phyloP scores from a whole-genome alignment of 2,329 filamentous ascomycete species.

The Fusarium protoensiforme region DNA sequence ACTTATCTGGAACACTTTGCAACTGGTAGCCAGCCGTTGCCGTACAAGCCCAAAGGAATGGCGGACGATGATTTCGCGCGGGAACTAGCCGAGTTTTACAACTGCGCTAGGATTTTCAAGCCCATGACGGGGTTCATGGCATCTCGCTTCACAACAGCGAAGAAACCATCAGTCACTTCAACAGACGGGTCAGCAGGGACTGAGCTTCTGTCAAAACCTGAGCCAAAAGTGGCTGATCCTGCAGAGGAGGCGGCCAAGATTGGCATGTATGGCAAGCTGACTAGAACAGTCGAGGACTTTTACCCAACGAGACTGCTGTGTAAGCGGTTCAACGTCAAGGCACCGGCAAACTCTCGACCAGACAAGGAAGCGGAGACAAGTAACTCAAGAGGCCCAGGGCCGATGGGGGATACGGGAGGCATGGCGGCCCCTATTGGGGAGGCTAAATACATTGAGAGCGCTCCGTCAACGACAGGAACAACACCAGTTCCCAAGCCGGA shows the following conservation, averaged over 20 bases:
- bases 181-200: slow-evolving; percentile 16
- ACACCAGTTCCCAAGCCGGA: slow-evolving; percentile 16
- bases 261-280: slow-evolving; percentile 94
- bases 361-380: slow-evolving; percentile 53
- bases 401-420: slow-evolving; percentile 24
- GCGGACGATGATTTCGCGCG: slow-evolving; percentile 79
- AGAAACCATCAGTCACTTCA: slow-evolving; percentile 53
- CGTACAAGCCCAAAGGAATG: slow-evolving; percentile 55
- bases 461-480: not conserved
- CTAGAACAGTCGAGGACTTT: slow-evolving; percentile 77
- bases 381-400: slow-evolving; percentile 21
- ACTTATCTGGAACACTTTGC: slow-evolving; percentile 83
- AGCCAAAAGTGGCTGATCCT: slow-evolving; percentile 66
- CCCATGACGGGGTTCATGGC: slow-evolving; percentile 95
- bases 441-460: slow-evolving; percentile 27
- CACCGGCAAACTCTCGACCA: slow-evolving; percentile 74
- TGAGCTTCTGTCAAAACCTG: slow-evolving; percentile 46
- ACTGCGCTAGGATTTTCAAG: slow-evolving; percentile 79
- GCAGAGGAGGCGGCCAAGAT: slow-evolving; percentile 87
- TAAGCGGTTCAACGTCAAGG: slow-evolving; percentile 91
- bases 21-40: slow-evolving; percentile 57
- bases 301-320: slow-evolving; percentile 87
- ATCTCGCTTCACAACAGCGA: slow-evolving; percentile 85
- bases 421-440: slow-evolving; percentile 10
- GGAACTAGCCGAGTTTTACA: slow-evolving; percentile 81